Evolutionary conservation across 176 grass and related monocot genomes (phyloP).

Genomic region (Elaeis guineensis): DNA sequence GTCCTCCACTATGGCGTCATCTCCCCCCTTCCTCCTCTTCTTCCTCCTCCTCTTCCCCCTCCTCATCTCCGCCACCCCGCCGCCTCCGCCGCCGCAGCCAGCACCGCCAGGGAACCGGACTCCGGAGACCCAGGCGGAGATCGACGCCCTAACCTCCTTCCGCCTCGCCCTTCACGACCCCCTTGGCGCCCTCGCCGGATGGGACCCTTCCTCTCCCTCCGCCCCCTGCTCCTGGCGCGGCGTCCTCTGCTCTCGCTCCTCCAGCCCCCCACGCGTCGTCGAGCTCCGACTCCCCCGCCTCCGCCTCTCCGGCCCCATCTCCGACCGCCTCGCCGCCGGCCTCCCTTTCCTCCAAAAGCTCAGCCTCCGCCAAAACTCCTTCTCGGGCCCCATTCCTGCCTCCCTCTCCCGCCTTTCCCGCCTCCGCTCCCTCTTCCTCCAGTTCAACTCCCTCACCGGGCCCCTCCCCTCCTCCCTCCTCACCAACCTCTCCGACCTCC

Average conservation of each 20-base stretch:
- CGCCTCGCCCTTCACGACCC: slow-evolving; percentile 47
- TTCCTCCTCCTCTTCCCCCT: slow-evolving; percentile 10
- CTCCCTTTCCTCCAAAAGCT: slow-evolving; percentile 59
- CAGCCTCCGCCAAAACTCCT: slow-evolving; percentile 74
- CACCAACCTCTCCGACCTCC: slow-evolving; percentile 67
- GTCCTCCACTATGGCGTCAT: slow-evolving; percentile 20
- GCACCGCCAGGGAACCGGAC: slow-evolving; percentile 25
- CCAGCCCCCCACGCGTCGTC: slow-evolving; percentile 37
- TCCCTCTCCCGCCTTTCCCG: slow-evolving; percentile 41
- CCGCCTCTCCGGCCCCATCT: slow-evolving; percentile 60
- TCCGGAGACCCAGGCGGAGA: slow-evolving; percentile 43
- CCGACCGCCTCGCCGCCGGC: slow-evolving; percentile 38
- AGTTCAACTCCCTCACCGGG: slow-evolving; percentile 72
- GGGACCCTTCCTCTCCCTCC: slow-evolving; percentile 38
- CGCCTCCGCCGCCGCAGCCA: neutral
- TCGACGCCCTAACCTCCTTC: slow-evolving; percentile 66
- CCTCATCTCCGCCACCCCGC: slow-evolving; percentile 7
- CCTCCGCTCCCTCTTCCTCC: slow-evolving; percentile 69
- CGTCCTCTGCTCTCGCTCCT: slow-evolving; percentile 36
- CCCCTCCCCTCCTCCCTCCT: slow-evolving; percentile 48
- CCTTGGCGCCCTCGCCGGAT: slow-evolving; percentile 48
- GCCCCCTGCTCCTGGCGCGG: slow-evolving; percentile 89
- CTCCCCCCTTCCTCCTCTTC: neutral
- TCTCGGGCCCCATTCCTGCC: slow-evolving; percentile 56
- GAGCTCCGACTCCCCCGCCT: slow-evolving; percentile 72